phyloP scores from a whole-genome alignment of 2,329 filamentous ascomycete genomes.

The Podosphaera aphanis region DNA sequence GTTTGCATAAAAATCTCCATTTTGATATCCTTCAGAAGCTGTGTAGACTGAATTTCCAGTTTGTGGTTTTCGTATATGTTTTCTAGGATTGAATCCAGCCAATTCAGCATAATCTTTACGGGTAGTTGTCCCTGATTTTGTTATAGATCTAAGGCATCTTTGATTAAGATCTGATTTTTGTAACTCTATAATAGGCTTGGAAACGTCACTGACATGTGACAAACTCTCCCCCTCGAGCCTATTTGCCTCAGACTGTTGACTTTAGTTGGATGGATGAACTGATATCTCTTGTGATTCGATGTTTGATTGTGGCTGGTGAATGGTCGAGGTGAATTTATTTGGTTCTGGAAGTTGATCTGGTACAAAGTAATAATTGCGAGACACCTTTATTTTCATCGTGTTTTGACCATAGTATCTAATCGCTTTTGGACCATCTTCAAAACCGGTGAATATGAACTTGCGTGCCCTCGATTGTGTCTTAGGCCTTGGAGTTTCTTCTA shows the following conservation, averaged over 20 bases:
- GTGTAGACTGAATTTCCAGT: neutral
- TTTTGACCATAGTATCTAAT: constrained; percentile 1
- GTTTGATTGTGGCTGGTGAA: neutral
- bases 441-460: neutral
- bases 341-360: neutral
- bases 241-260: neutral
- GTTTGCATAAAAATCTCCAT: neutral
- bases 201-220: neutral
- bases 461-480: neutral
- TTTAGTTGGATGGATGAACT: too few species aligned
- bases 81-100: neutral
- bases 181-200: neutral
- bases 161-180: neutral
- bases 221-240: neutral
- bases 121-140: neutral
- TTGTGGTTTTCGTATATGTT: neutral
- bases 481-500: neutral
- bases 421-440: neutral
- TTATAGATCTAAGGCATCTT: neutral
- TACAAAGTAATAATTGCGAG: constrained; percentile 1
- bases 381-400: neutral
- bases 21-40: neutral
- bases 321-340: neutral
- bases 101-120: neutral
- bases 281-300: neutral